phyloP scores from a whole-genome alignment of 495 filamentous ascomycete species.

The Tuber microsphaerosporum region DNA sequence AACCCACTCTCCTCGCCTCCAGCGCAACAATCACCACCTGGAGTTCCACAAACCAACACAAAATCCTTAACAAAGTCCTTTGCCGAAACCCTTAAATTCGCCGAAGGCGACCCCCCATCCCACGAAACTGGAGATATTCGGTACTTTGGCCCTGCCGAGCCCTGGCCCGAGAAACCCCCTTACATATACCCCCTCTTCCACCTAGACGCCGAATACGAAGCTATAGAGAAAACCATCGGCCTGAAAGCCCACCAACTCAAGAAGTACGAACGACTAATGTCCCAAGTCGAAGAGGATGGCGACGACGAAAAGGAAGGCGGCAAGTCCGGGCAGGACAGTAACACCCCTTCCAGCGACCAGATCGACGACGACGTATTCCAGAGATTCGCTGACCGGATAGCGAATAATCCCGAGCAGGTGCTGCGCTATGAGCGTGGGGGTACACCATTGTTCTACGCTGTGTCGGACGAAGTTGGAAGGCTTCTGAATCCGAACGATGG shows the following conservation, averaged over 20 bases:
- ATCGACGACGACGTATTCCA: constrained; percentile 57
- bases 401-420: constrained; percentile 88
- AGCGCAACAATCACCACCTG: constrained; percentile 44
- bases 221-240: constrained; percentile 50
- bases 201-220: constrained; percentile 91
- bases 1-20: constrained; percentile 55
- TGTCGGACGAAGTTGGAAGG: constrained; percentile 65
- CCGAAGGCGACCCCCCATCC: constrained; percentile 45
- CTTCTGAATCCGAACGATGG: constrained; percentile 45
- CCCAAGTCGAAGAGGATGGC: neutral
- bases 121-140: constrained; percentile 41
- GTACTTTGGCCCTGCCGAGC: constrained; percentile 47
- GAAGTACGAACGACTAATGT: neutral
- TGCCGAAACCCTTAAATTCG: constrained; percentile 51
- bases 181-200: constrained; percentile 65
- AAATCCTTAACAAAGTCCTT: constrained; percentile 43
- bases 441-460: constrained; percentile 70
- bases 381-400: constrained; percentile 76
- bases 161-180: constrained; percentile 73
- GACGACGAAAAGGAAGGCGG: neutral
- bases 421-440: constrained; percentile 88
- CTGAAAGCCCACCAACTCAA: neutral
- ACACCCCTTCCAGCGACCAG: neutral
- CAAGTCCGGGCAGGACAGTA: neutral
- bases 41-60: constrained; percentile 24